phyloP scores from a whole-genome alignment of 148 eudicot genomes.

The Cornus florida region DNA sequence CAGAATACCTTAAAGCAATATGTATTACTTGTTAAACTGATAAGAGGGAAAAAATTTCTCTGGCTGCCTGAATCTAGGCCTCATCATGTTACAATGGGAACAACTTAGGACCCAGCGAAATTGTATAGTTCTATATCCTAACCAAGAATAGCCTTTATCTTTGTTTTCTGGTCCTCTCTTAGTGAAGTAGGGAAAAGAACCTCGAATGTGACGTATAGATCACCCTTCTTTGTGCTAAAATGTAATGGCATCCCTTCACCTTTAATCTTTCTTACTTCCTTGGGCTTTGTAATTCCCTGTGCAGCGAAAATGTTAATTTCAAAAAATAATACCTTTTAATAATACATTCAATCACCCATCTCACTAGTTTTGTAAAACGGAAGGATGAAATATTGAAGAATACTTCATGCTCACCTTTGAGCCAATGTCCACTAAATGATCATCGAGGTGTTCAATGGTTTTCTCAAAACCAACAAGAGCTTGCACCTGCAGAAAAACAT shows the following conservation, averaged over 20 bases:
- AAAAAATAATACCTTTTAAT: too few species aligned
- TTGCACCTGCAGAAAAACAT: slow-evolving; percentile 56
- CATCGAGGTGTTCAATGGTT: slow-evolving; percentile 89
- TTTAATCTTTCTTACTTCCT: slow-evolving; percentile 83
- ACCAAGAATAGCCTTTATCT: slow-evolving; percentile 68
- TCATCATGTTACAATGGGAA: slow-evolving; percentile 29
- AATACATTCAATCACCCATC: background rate
- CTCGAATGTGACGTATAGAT: slow-evolving; percentile 74
- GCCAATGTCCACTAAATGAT: slow-evolving; percentile 70
- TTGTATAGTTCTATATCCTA: slow-evolving; percentile 19
- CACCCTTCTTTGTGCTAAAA: slow-evolving; percentile 84
- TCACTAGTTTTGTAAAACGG: background rate
- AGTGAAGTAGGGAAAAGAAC: slow-evolving; percentile 84
- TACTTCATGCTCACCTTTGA: slow-evolving; percentile 53
- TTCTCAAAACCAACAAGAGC: slow-evolving; percentile 96
- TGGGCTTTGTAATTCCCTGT: slow-evolving; percentile 83
- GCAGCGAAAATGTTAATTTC: background rate
- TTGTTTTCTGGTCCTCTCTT: slow-evolving; percentile 77
- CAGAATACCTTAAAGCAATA: background rate
- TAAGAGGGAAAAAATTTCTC: background rate
- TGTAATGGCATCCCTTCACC: slow-evolving; percentile 96
- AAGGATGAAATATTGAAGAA: background rate
- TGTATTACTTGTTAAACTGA: background rate
- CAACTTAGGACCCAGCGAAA: slow-evolving; percentile 1
- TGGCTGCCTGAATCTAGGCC: slow-evolving; percentile 1